Evolutionary conservation across 768 basidiomycete genomes (phyloP).

Genomic region (Boletus reticulatus): DNA sequence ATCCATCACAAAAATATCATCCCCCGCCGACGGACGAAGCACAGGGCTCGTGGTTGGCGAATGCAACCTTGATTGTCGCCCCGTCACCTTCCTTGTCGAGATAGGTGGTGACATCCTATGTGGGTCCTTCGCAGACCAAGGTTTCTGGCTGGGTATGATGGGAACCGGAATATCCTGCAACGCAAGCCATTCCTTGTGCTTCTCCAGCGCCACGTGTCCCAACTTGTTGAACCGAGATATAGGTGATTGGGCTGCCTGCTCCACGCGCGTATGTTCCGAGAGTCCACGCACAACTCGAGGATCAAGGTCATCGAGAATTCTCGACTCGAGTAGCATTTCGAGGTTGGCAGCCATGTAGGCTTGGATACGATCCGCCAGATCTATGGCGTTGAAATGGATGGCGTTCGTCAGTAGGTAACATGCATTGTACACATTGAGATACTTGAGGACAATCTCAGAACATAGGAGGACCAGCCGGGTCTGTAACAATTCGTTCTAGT

Average conservation of each 20-base stretch:
- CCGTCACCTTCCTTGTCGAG: constrained; percentile 10
- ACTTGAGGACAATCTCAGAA: constrained; percentile 67
- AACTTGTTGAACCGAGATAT: constrained; percentile 57
- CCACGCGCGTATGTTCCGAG: constrained; percentile 48
- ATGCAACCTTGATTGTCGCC: background rate
- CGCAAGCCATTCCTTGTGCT: constrained; percentile 69
- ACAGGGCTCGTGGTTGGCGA: constrained; percentile 23
- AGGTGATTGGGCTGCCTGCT: constrained; percentile 67
- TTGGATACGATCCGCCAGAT: constrained; percentile 69
- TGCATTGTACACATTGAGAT: constrained; percentile 71
- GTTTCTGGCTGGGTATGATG: constrained; percentile 37
- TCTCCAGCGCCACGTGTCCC: constrained; percentile 52
- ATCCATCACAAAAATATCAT: constrained; percentile 87
- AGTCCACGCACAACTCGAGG: constrained; percentile 65
- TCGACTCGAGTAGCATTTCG: constrained; percentile 81
- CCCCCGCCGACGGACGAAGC: constrained; percentile 33
- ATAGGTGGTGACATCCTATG: constrained; percentile 34
- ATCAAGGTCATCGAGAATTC: constrained; percentile 76
- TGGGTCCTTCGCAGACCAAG: constrained; percentile 24
- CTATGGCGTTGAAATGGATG: constrained; percentile 66
- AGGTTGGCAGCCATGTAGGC: constrained; percentile 80
- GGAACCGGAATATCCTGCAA: constrained; percentile 64
- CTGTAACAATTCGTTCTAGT: constrained; percentile 84
- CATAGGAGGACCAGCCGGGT: constrained; percentile 82
- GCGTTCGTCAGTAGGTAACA: constrained; percentile 82